Conservation (phyloP, 2,329 filamentous ascomycete genomes). For the Oidium heveae region DNA sequence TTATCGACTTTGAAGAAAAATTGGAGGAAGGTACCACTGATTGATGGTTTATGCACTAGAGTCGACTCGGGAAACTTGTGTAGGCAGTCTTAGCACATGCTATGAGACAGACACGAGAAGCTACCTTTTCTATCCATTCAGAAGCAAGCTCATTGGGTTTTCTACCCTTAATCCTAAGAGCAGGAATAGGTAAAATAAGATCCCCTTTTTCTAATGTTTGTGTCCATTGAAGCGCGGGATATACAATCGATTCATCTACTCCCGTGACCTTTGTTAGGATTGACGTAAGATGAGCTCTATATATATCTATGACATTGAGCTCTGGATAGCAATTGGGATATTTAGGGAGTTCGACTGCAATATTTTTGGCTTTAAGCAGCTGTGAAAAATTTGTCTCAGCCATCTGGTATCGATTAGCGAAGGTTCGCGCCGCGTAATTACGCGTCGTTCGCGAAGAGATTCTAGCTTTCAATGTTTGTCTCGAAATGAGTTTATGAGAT, state of each 20-base stretch:
- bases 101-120: not conserved
- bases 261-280: constrained; percentile 43
- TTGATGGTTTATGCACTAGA: constrained; percentile 42
- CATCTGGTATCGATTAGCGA: not conserved
- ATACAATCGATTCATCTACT: constrained; percentile 45
- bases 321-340: constrained; percentile 38
- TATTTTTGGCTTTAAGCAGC: constrained; percentile 10
- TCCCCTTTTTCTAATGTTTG: constrained; percentile 61
- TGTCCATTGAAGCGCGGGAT: constrained; percentile 55
- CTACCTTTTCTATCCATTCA: constrained; percentile 35
- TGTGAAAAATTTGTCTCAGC: constrained; percentile 4
- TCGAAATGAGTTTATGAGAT: no score
- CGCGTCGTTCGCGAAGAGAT: not conserved
- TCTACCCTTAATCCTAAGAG: constrained; percentile 50
- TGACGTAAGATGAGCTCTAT: constrained; percentile 50
- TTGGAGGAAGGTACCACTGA: constrained; percentile 43
- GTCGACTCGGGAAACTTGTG: constrained; percentile 43
- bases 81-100: constrained; percentile 3
- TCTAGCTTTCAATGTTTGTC: not conserved
- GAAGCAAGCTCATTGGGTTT: constrained; percentile 36
- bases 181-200: constrained; percentile 50
- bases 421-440: not conserved
- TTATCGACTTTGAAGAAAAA: constrained; percentile 58
- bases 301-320: constrained; percentile 54
- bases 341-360: constrained; percentile 8